These are phyloP conservation scores for Cladosporium halotolerans DNA, from an alignment of 2,329 filamentous ascomycete species.

Conservation along the genomic window DNA sequence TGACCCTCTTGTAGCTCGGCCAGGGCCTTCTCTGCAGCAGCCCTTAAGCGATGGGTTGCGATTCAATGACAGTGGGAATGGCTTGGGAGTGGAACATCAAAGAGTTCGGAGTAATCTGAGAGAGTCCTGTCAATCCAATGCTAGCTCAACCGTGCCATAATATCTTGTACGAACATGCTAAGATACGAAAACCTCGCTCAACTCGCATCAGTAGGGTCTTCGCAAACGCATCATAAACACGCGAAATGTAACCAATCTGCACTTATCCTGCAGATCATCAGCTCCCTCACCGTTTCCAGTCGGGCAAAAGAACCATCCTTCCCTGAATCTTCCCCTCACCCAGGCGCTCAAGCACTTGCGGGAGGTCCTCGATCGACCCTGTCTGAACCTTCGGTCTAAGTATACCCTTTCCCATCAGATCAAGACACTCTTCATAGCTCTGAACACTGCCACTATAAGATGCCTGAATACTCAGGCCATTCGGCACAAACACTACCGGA, in stretches of 20 bases:
- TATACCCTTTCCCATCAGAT: constrained; percentile 31
- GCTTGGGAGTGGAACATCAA: too few relatives aligned
- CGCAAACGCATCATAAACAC: too few relatives aligned
- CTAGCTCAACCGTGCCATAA: too few relatives aligned
- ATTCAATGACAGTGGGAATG: too few relatives aligned
- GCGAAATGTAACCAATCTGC: too few relatives aligned
- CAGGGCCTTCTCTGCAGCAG: constrained; percentile 7
- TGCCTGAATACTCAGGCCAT: constrained; percentile 18
- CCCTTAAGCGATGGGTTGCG: not conserved
- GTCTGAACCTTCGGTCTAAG: constrained; percentile 33
- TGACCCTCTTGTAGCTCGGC: not conserved
- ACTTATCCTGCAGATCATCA: too few relatives aligned
- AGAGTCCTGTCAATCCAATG: too few relatives aligned
- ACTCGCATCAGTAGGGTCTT: too few relatives aligned
- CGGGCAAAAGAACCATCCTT: constrained; percentile 23
- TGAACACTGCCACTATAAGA: constrained; percentile 39
- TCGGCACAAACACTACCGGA: constrained; percentile 12
- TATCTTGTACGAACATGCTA: too few relatives aligned
- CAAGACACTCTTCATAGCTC: constrained; percentile 35
- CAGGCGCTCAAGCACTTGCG: constrained; percentile 30
- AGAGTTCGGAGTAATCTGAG: too few relatives aligned
- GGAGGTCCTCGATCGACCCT: constrained; percentile 30
- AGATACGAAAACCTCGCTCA: too few relatives aligned
- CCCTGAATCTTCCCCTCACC: constrained; percentile 32
- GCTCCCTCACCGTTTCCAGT: constrained; percentile 14